Evolutionary conservation across 331 rosid genomes (phyloP), one percentile per base, ranked within the genome.

Genomic region (Cydonia oblonga): DNA sequence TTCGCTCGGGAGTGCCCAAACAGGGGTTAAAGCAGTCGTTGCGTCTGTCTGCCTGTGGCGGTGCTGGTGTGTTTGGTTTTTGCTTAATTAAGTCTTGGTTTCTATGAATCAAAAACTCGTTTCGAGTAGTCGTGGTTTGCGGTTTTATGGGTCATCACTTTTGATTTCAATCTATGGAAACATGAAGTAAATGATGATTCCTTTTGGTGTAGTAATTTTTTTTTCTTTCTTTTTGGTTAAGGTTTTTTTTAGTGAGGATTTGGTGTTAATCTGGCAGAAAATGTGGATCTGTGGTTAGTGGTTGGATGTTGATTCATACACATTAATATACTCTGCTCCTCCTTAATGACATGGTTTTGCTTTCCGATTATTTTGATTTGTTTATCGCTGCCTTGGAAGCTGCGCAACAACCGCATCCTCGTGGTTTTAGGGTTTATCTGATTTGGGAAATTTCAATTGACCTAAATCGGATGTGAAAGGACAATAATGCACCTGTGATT

Each of bases 1-100:
- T 83, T 83, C n/a, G 87, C 87, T 1, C 66, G 87, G 69, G 97
- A 92, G 35, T 90, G 98, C 71, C 86, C 96, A 0, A 74, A 69
- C 40, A 33, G 77, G 19, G 67, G 46, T 9, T 69, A 58, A 33
- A 62, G 3, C 44, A 4, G 67, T 30, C 4, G 5, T 62, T 30
- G 6, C 20, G 67, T 30, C 42, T 28, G 4, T 62, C 9, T 49
- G 54, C 4, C 8, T 49, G 54, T 49, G 52, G n/a, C 2, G 40
- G 6, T 30, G 65, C 65, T 60, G 44, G 32, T 56, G 16, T 15
- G 65, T 60, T 60, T 60, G 35, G 65, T 15, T 60, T 26, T 59
- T 15, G 30, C 16, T 60, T 60, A 60, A 60, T 60, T 26, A 16
- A 23, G 73, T 8, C 24, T 16, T n/a, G 49, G 49, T 28, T 32